Base-by-base conservation (phyloP, 2,329 filamentous ascomycete species). In the Albophoma yamanashiensis region DNA sequence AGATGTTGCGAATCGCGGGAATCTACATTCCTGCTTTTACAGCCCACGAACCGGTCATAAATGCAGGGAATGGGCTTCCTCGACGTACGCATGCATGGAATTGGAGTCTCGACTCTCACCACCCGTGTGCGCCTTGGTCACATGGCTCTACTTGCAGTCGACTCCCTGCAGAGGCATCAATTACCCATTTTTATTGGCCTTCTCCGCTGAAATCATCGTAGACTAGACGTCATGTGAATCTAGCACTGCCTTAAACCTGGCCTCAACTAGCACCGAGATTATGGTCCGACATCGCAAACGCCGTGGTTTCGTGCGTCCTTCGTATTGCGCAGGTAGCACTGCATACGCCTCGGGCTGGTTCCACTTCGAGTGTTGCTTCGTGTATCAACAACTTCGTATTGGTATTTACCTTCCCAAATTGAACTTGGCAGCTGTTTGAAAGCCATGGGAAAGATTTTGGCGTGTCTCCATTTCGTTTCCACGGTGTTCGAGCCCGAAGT, bases 261-360 rank as follows among this genome's bases (percentile, higher is more conserved):
- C 27, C 14, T 34, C 27, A 8, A 12, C n/a, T 5, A 17, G 7
- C 27, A 7, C 22, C 25, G 6, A 7, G 3, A 20, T 47, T 47
- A 25, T 8, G 5, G 27, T 3, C 36, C 27, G 2, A 7, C 15
- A 17, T 36, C 15, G 45, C 45, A 52, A 38, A 14, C 39, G 60
- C 55, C 14, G 45, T 55, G 7, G n/a, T 20, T 47, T 39, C 12
- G 31, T 34, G 39, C 17, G 47, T 58, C 55, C 47, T 62, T 60
- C 60, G 57, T 58, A 58, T 59, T 57, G 59, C 59, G 55, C 47
- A 53, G 56, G 59, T 59, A 42, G 59, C 59, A 50, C 59, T 61
- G 59, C 61, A 60, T 55, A 27, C 60, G 61, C 56, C 31, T n/a
- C 22, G 55, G 36, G 55, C 31, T 50, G 27, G 47, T 17, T 20